Evolutionary conservation across 106 monocot species (phyloP), one percentile per base, ranked within the genome.

Genomic region (Dendrobium huoshanense): DNA sequence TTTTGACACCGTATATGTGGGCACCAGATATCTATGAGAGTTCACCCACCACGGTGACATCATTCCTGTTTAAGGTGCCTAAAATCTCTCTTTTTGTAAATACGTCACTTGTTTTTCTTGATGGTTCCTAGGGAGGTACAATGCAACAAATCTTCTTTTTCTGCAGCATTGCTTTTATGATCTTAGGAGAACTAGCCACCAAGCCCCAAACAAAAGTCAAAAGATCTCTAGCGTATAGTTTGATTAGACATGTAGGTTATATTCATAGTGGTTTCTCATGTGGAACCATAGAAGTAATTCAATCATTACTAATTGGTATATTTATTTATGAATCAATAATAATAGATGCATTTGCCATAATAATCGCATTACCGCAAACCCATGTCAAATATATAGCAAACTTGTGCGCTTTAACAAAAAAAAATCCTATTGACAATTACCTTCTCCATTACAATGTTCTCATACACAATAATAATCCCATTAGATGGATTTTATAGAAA

Each of bases 311-410:
- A 55, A 84, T 75, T 75, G 75, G 75, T 75, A 73, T 84, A 55
- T 84, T 79, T 79, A 54, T 83, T 44, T 79, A 84, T 84, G 75
- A 75, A 84, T 84, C 25, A 84, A 84, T 75, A 79, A 75, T 20
- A 44, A 84, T 79, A 79, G 64, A 84, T 84, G 75, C 75, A 84
- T 79, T 84, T 43, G 17, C 24, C 44, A 72, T 82, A 82, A 68
- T 83, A 78, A 37, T 29, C 78, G 70, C 82, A 83, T 83, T 83
- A 78, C 48, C 51, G 9, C 78, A 77, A 83, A 67, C 67, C 20
- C 55, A 20, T 44, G 20, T 75, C 68, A 31, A 31, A 68, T 33
- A 68, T 67, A 68, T 68, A 68, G 68, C 29, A 10, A 5, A 68
- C 31, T 29, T 42, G 17, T 17, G 19, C 19, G 43, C 43, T 74